Percentiles rank a stretch among this genome's conserved stretches.
Conservation (phyloP, 2,329 filamentous ascomycete species). For the Dactylellina leptospora region DNA sequence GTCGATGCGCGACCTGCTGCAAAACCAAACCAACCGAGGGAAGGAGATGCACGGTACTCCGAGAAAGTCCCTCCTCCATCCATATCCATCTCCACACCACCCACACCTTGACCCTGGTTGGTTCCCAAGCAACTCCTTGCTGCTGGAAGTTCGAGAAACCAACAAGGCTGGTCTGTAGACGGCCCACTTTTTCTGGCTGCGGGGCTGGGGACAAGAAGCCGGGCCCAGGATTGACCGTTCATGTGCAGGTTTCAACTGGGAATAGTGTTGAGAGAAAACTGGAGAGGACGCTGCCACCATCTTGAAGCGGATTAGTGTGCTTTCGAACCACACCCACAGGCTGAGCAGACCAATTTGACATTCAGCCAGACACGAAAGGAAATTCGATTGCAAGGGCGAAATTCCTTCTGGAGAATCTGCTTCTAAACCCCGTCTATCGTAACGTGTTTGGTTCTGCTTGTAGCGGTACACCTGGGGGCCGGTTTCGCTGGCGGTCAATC, state of each 20-base stretch:
- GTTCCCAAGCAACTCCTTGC: constrained; percentile 48
- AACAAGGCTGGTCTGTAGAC: constrained; percentile 52
- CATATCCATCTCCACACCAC: constrained; percentile 51
- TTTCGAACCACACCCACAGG: constrained; percentile 44
- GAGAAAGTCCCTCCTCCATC: constrained; percentile 50
- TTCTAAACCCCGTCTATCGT: constrained; percentile 37
- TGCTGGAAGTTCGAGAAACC: constrained; percentile 54
- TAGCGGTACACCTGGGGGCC: constrained; percentile 20
- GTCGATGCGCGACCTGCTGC: constrained; percentile 45
- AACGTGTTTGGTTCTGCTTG: constrained; percentile 27
- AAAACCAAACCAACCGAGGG: constrained; percentile 44
- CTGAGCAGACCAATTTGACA: constrained; percentile 43
- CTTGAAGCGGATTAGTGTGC: constrained; percentile 45
- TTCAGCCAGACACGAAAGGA: constrained; percentile 47
- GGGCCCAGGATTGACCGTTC: constrained; percentile 53
- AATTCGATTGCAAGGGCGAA: constrained; percentile 52
- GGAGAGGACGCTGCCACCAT: constrained; percentile 46
- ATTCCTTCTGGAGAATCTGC: constrained; percentile 48
- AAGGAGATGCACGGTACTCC: constrained; percentile 54
- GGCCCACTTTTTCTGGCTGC: constrained; percentile 53
- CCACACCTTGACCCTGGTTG: constrained; percentile 49
- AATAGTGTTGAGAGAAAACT: constrained; percentile 41
- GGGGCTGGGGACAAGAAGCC: constrained; percentile 54
- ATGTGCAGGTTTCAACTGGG: constrained; percentile 54
- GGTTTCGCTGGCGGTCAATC: background rate